These are phyloP conservation scores for Microbotryum saponariae DNA, from an alignment of 1,284 basidiomycete species.

Conservation along the genomic window DNA sequence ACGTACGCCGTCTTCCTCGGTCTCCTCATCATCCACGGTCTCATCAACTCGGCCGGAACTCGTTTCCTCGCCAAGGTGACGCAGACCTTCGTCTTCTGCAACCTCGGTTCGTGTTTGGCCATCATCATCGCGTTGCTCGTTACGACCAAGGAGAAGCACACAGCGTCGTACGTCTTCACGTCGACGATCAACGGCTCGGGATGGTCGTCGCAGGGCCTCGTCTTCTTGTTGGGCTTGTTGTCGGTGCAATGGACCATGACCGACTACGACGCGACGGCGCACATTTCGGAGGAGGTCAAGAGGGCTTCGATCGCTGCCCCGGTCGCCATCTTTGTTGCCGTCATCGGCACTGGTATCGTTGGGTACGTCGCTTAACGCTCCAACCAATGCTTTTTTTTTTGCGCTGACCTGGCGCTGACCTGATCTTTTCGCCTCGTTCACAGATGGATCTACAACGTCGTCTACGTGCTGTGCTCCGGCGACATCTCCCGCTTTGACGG, in stretches of 20 bases:
- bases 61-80: slow-evolving; percentile 70
- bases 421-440: not conserved
- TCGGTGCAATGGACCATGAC: slow-evolving; percentile 84
- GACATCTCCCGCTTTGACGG: slow-evolving; percentile 26
- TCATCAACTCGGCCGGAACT: slow-evolving; percentile 68
- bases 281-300: slow-evolving; percentile 86
- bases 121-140: slow-evolving; percentile 80
- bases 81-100: slow-evolving; percentile 75
- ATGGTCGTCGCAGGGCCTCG: slow-evolving; percentile 68
- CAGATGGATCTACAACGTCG: slow-evolving; percentile 40
- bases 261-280: slow-evolving; percentile 55
- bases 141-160: slow-evolving; percentile 73
- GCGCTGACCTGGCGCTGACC: not conserved
- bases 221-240: slow-evolving; percentile 78
- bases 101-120: slow-evolving; percentile 54
- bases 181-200: slow-evolving; percentile 64
- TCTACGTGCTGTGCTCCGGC: slow-evolving; percentile 30
- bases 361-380: slow-evolving; percentile 57
- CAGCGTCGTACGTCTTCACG: slow-evolving; percentile 68
- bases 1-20: slow-evolving; percentile 66
- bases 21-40: slow-evolving; percentile 53
- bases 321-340: slow-evolving; percentile 69
- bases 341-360: slow-evolving; percentile 70
- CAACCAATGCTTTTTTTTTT: too few relatives aligned
- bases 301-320: slow-evolving; percentile 72